phyloP scores from a whole-genome alignment of 306 rosid species.

The Carpinus fangiana region DNA sequence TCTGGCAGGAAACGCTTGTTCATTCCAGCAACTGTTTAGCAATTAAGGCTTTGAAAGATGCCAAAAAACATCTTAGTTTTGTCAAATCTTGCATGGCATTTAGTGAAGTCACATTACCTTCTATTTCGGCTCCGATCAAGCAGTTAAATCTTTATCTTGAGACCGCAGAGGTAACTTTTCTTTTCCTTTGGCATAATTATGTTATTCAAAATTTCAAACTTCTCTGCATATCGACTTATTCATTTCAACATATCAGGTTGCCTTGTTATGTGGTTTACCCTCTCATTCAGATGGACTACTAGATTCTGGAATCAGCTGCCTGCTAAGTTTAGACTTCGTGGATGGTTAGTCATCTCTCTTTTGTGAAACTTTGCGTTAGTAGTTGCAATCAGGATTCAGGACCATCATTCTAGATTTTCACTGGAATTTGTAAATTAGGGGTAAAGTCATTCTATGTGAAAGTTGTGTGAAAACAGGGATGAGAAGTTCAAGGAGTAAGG shows the following conservation, averaged over 20 bases:
- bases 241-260: constrained; percentile 57
- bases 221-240: constrained; percentile 22
- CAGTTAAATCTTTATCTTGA: constrained; percentile 84
- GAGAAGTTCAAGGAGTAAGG: neutral
- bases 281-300: constrained; percentile 82
- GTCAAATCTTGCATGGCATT: constrained; percentile 84
- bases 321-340: constrained; percentile 46
- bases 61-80: constrained; percentile 47
- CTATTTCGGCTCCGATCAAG: constrained; percentile 56
- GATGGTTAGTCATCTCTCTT: constrained; percentile 61
- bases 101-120: constrained; percentile 89
- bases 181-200: constrained; percentile 16
- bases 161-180: constrained; percentile 74
- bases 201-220: constrained; percentile 13
- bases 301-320: constrained; percentile 65
- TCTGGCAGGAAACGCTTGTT: constrained; percentile 80
- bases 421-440: neutral
- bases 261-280: constrained; percentile 66
- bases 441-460: neutral
- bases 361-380: constrained; percentile 20
- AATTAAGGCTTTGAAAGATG: constrained; percentile 59
- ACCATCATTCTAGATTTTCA: constrained; percentile 8
- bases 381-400: constrained; percentile 11
- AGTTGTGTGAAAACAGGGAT: neutral
- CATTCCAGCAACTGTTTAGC: constrained; percentile 83